Base-by-base conservation (phyloP, 2,329 filamentous ascomycete genomes). In the Fusarium illudens region DNA sequence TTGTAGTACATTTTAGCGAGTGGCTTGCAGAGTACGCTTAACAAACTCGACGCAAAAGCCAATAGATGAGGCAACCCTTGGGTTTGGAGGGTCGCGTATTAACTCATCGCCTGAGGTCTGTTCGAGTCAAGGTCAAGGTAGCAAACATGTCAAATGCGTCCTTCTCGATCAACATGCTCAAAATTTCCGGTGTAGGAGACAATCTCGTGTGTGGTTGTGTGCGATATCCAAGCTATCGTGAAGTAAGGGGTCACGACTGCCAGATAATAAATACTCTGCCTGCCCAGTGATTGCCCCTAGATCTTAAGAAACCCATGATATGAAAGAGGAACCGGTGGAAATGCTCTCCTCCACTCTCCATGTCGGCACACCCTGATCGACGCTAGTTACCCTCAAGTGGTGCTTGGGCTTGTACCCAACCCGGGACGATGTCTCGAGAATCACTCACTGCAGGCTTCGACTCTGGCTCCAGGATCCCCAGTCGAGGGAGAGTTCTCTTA, bases 391-490 rank as follows among this genome's bases (percentile, higher is more conserved):
- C 12, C 12, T 7, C 27, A 30, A 49, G 30, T 20, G 15, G 15
- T 12, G 20, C 20, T n/a, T 44, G 39, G 9, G 25, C 39, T 20
- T 22, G 5, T 19, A 25, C 20, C 13, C 22, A 44, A 6, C 39
- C 9, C 15, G 22, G 39, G 22, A 5, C 15, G 11, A 48, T 29
- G 25, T 29, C 6, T 30, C 44, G 27, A 50, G 39, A 19, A 44
- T 17, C n/a, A 22, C 22, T 25, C 37, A 34, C 53, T 17, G 37
- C 29, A 46, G 19, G n/a, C 15, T 22, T 53, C 34, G 55, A 27
- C 58, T 52, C 34, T 53, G 19, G n/a, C 46, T 60, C 34, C 44
- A 39, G 42, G 32, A 27, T 44, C 27, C 34, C 55, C 22, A 50
- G 62, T 63, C 58, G 58, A 67, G 51, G 36, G 10, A 29, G 13